phyloP scores from a whole-genome alignment of 2,329 filamentous ascomycete species.

The Moelleriella libera region DNA sequence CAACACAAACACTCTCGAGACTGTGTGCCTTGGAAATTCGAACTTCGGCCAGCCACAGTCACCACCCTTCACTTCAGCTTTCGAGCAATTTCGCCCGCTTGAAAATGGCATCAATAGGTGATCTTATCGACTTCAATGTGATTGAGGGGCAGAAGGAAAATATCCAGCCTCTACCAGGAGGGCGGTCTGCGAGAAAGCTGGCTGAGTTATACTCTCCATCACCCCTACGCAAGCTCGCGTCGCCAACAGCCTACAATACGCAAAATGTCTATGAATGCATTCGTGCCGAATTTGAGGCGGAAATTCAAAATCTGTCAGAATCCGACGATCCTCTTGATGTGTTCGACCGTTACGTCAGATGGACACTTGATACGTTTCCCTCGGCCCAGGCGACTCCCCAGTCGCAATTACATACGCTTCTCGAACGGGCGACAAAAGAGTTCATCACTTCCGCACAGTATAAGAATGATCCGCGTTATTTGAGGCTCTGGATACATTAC shows the following conservation, averaged over 20 bases:
- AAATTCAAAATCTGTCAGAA: constrained; percentile 65
- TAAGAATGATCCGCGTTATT: constrained; percentile 86
- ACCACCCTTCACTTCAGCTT: no score
- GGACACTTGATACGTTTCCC: constrained; percentile 91
- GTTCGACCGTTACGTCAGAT: constrained; percentile 92
- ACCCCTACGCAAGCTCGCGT: constrained; percentile 39
- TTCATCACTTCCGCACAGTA: constrained; percentile 81
- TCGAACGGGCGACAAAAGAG: constrained; percentile 84
- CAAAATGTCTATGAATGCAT: constrained; percentile 65
- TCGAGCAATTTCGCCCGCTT: not conserved
- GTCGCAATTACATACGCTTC: constrained; percentile 75
- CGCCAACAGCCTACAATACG: constrained; percentile 57
- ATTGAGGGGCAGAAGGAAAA: constrained; percentile 98
- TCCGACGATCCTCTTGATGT: constrained; percentile 91
- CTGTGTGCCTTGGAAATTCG: no score
- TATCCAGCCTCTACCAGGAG: constrained; percentile 83
- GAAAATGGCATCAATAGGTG: constrained; percentile 31
- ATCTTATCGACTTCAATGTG: constrained; percentile 67
- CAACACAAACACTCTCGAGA: no score
- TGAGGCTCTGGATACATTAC: constrained; percentile 89
- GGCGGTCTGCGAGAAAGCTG: constrained; percentile 76
- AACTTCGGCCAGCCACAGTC: no score
- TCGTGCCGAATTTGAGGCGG: constrained; percentile 73
- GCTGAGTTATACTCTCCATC: constrained; percentile 66
- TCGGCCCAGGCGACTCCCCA: constrained; percentile 83